phyloP scores from a whole-genome alignment of 257 asterid genomes.

The Solanum chilense region DNA sequence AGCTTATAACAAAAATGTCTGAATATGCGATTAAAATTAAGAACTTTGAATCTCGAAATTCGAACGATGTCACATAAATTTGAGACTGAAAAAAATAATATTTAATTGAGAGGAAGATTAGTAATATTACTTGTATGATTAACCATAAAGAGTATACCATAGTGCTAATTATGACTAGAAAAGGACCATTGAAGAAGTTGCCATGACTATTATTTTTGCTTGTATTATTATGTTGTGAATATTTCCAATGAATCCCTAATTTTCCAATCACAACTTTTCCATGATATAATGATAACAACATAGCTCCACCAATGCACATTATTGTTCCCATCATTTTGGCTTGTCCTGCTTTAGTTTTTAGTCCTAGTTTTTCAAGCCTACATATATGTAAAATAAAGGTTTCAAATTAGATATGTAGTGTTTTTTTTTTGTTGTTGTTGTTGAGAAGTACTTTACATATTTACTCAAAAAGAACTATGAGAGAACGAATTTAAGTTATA shows the following conservation, averaged over 20 bases:
- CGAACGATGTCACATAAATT: not conserved
- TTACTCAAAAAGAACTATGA: not conserved
- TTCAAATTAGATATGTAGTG: not conserved
- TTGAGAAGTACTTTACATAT: not conserved
- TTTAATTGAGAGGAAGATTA: not conserved
- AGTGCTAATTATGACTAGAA: conserved; percentile 55
- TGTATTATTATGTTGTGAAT: conserved; percentile 25
- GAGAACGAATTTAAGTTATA: no score
- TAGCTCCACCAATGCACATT: conserved; percentile 66
- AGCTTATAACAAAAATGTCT: not conserved
- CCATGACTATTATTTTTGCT: conserved; percentile 25
- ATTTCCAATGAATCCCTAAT: conserved; percentile 53
- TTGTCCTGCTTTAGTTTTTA: conserved; percentile 50
- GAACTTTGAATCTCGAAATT: not conserved
- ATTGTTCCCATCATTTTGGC: conserved; percentile 60
- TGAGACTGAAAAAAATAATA: not conserved
- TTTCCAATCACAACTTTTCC: conserved; percentile 41
- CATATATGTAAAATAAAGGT: no score
- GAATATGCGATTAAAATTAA: not conserved
- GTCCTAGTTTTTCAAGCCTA: conserved; percentile 50
- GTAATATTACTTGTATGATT: conserved; percentile 46
- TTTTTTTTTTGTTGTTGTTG: no score
- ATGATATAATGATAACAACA: conserved; percentile 54
- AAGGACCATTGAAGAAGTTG: conserved; percentile 43
- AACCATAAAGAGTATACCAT: conserved; percentile 71